phyloP scores from a whole-genome alignment of 805 yeast genomes.

The Yarrowia keelungensis region DNA sequence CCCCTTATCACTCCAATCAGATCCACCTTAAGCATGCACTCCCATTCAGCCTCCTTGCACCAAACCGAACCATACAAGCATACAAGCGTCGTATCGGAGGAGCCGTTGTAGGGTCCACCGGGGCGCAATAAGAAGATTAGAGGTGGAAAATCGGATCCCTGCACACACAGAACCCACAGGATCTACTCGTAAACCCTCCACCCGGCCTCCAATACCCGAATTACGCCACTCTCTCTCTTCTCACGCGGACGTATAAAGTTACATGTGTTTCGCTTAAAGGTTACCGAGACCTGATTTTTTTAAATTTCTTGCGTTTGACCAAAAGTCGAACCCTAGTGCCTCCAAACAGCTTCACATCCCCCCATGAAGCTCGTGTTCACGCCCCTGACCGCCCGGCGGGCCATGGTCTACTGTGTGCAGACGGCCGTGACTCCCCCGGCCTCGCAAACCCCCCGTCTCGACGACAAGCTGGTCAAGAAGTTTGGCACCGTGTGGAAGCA shows the following conservation, averaged over 20 bases:
- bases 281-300: not conserved
- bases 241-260: slow-evolving; percentile 12
- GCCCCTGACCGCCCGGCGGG: slow-evolving; percentile 69
- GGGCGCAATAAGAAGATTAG: too few relatives aligned
- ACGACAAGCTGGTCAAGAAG: slow-evolving; percentile 55
- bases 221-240: too few relatives aligned
- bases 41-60: slow-evolving; percentile 12
- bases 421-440: slow-evolving; percentile 50
- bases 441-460: slow-evolving; percentile 51
- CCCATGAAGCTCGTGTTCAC: slow-evolving; percentile 68
- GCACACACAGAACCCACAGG: too few relatives aligned
- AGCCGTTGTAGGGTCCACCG: too few relatives aligned
- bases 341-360: not conserved
- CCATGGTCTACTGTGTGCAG: slow-evolving; percentile 75
- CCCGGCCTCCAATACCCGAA: too few relatives aligned
- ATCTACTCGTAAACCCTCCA: too few relatives aligned
- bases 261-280: slow-evolving; percentile 1
- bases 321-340: too few relatives aligned
- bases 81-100: not conserved
- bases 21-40: not conserved
- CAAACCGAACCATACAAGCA: too few relatives aligned
- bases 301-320: not conserved
- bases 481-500: slow-evolving; percentile 69
- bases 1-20: not conserved
- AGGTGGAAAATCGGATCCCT: too few relatives aligned